Conservation (phyloP, 371 early-diverging fungal species). For the Mortierella sp. region DNA sequence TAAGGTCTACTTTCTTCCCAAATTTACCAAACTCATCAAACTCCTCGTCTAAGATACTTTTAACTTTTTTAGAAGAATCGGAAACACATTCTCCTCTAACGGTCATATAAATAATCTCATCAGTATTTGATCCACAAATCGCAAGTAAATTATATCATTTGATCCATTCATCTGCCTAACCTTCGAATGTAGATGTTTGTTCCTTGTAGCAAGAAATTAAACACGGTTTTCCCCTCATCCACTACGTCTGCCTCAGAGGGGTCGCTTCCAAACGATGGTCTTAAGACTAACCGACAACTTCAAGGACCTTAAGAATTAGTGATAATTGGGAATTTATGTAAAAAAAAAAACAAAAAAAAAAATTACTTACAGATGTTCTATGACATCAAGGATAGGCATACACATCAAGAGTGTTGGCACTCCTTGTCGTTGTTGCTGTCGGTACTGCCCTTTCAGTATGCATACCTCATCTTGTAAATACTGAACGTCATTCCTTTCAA, state of each 20-base stretch:
- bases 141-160: slow-evolving; percentile 6
- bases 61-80: slow-evolving; percentile 20
- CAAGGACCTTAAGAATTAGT: slow-evolving; percentile 12
- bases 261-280: slow-evolving; percentile 9
- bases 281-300: slow-evolving; percentile 9
- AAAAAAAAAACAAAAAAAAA: slow-evolving; percentile 14
- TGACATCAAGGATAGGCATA: slow-evolving; percentile 7
- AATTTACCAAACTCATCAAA: slow-evolving; percentile 21
- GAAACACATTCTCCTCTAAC: slow-evolving; percentile 24
- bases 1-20: slow-evolving; percentile 24
- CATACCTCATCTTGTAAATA: slow-evolving; percentile 13
- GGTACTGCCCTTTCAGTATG: slow-evolving; percentile 10
- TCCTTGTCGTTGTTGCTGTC: slow-evolving; percentile 15
- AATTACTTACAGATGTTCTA: slow-evolving; percentile 15
- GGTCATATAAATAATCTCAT: not conserved
- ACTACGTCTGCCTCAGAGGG: slow-evolving; percentile 9
- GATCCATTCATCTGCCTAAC: slow-evolving; percentile 7
- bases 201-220: slow-evolving; percentile 9
- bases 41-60: slow-evolving; percentile 20
- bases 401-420: not conserved
- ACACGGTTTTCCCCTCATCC: slow-evolving; percentile 11
- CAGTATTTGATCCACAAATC: slow-evolving; percentile 10
- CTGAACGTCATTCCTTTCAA: slow-evolving; percentile 12
- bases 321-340: not conserved
- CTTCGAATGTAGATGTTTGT: slow-evolving; percentile 7